phyloP scores from a whole-genome alignment of 1,139 yeast genomes.

The Geotrichum citri-aurantii region DNA sequence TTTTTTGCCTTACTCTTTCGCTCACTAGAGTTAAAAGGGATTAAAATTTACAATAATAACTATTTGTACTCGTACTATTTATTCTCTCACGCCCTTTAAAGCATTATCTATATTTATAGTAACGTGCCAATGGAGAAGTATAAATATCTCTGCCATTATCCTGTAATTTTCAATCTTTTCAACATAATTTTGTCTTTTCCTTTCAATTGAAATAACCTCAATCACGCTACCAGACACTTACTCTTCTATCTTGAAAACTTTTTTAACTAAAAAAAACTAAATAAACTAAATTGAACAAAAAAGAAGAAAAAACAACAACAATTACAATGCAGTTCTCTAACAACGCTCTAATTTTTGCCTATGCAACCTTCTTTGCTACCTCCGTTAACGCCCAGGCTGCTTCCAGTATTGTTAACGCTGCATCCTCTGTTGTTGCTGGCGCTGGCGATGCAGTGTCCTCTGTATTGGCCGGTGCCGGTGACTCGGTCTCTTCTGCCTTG shows the following conservation, averaged over 20 bases:
- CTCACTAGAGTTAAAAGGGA: background rate
- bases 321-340: conserved; percentile 2
- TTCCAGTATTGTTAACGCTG: background rate
- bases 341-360: conserved; percentile 3
- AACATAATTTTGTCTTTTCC: background rate
- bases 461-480: background rate
- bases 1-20: background rate
- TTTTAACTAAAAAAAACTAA: background rate
- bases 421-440: background rate
- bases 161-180: background rate
- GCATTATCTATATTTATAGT: background rate
- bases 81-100: background rate
- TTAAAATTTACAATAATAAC: background rate
- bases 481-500: conserved; percentile 1
- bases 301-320: background rate
- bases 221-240: background rate
- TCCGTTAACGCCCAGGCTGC: conserved; percentile 4
- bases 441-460: background rate
- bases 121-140: background rate
- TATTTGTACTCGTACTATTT: background rate
- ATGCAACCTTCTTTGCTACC: conserved; percentile 1
- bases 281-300: too few species aligned
- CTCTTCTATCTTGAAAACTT: background rate
- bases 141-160: background rate
- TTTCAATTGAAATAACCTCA: background rate